Percentiles rank a stretch among this genome's conserved stretches.
These are phyloP conservation scores for Paramecium primaurelia DNA, from an alignment of 73 alveolate genomes.

Conservation along the genomic window DNA sequence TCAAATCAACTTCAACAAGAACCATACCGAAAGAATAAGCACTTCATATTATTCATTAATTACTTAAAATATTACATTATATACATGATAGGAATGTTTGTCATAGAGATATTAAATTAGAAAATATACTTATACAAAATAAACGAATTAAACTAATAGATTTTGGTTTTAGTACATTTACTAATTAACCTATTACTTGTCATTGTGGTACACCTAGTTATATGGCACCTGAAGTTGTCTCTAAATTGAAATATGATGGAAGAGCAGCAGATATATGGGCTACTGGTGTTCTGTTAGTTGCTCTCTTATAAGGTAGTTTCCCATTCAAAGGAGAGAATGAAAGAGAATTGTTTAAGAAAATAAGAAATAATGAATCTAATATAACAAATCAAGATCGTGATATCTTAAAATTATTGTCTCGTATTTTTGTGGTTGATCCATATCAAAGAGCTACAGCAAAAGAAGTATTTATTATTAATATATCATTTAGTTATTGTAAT, in stretches of 20 bases:
- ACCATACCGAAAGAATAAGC: neutral
- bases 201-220: constrained; percentile 97
- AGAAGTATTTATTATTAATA: neutral
- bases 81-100: constrained; percentile 47
- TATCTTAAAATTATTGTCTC: neutral
- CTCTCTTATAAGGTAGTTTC: constrained; percentile 81
- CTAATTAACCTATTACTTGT: constrained; percentile 21
- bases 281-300: constrained; percentile 88
- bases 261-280: constrained; percentile 95
- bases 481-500: constrained; percentile 3
- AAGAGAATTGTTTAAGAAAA: constrained; percentile 85
- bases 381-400: neutral
- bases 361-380: constrained; percentile 43
- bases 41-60: neutral
- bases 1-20: neutral
- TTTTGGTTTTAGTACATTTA: constrained; percentile 44
- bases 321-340: constrained; percentile 93
- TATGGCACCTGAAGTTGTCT: constrained; percentile 97
- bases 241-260: constrained; percentile 86
- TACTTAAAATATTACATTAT: neutral
- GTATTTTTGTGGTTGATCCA: constrained; percentile 21
- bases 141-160: constrained; percentile 40
- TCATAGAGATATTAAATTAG: constrained; percentile 57
- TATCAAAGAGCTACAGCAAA: constrained; percentile 37
- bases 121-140: constrained; percentile 43